Percentiles rank a stretch among this genome's conserved stretches.
These are phyloP conservation scores for Jatropha curcas DNA, from an alignment of 345 rosid genomes.

Conservation along the genomic window DNA sequence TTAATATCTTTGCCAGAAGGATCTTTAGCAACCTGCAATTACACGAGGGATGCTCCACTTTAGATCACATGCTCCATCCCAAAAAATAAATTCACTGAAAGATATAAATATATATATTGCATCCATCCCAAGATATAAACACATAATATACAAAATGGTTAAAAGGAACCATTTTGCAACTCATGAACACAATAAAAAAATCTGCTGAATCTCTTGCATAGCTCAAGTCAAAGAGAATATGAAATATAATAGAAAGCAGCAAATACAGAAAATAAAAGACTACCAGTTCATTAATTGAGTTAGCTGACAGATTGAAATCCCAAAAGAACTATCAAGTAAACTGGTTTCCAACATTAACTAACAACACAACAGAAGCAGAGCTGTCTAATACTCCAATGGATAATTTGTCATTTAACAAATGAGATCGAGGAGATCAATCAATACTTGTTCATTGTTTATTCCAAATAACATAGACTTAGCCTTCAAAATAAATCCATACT, in stretches of 20 bases:
- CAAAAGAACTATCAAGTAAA: neutral
- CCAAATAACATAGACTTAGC: too few relatives aligned
- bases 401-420: neutral
- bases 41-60: neutral
- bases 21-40: slow-evolving; percentile 74
- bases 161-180: neutral
- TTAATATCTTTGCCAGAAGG: slow-evolving; percentile 84
- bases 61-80: neutral
- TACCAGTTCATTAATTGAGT: neutral
- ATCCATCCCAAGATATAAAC: neutral
- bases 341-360: neutral
- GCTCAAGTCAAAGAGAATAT: neutral
- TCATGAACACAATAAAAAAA: neutral
- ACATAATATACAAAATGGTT: neutral
- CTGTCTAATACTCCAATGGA: neutral
- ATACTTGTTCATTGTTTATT: neutral
- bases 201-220: neutral
- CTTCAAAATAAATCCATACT: too few relatives aligned
- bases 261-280: neutral
- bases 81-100: neutral
- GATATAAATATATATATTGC: neutral
- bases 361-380: neutral
- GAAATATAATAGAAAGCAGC: neutral
- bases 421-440: slow-evolving; percentile 1
- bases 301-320: neutral